Base-by-base conservation (phyloP, 2,329 filamentous ascomycete genomes). In the Sporothrix luriei region DNA sequence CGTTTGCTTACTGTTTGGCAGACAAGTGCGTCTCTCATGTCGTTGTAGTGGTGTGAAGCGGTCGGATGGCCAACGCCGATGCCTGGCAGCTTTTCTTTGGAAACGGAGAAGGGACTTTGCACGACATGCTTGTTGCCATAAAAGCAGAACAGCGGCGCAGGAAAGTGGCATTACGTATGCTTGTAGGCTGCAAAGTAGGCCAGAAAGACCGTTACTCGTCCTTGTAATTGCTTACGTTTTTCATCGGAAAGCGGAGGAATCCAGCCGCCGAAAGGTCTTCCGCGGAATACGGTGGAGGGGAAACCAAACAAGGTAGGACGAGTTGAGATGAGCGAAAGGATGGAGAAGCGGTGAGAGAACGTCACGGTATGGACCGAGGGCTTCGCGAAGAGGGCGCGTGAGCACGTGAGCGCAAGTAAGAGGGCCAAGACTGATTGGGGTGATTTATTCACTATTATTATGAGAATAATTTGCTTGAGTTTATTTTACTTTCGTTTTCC, bases 361-460 rank as follows among this genome's bases (percentile, higher is more conserved):
- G 61, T 33, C 4, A 43, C 40, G 11, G 4, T 43, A 3, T 16
- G 62, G 40, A 33, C n/a, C 48, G 24, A 66, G 29, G 64, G 21
- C 46, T 54, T 55, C 68, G 66, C 68, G 68, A 52, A 48, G 51
- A 62, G 43, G 54, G 68, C 68, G 68, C 68, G 68, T 66, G 52
- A 38, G 48, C 69, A 70, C 64, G 69, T 70, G 68, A 66, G 43
- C 65, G 3, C 59, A 40, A 64, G 29, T 24, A 48, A 24, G n/a
- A n/a, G n/a, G n/a, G n/a, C n/a, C n/a, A n/a, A 29, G 29, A 29
- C 29, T 29, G 29, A 29, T 29, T 29, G 29, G 29, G 7, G 29
- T 33, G 29, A 33, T 33, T 7, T 33, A 33, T 33, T 33, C 6
- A n/a, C n/a, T 7, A 7, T 4, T 33, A 54, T 26, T 54, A 13